Conservation (phyloP, 2,329 filamentous ascomycete species). For the Pseudogymnoascus sp. region DNA sequence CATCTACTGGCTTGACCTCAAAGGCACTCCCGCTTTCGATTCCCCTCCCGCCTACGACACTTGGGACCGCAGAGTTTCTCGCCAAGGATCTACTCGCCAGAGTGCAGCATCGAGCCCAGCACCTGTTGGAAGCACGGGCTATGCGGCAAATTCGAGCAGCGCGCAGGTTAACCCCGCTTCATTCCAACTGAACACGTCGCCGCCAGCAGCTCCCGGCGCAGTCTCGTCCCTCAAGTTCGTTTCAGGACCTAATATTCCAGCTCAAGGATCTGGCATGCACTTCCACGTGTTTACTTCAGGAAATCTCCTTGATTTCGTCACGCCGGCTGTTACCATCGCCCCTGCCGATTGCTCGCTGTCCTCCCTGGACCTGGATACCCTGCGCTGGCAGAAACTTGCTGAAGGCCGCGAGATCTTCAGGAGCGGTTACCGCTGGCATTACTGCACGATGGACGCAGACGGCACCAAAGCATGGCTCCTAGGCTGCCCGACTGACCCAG, state of each 20-base stretch:
- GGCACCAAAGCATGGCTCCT: slow-evolving; percentile 95
- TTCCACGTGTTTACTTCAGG: slow-evolving; percentile 94
- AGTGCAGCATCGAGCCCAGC: slow-evolving; percentile 42
- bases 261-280: slow-evolving; percentile 84
- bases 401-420: slow-evolving; percentile 93
- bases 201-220: slow-evolving; percentile 78
- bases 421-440: slow-evolving; percentile 92
- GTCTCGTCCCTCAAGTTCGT: slow-evolving; percentile 89
- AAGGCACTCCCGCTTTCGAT: slow-evolving; percentile 80
- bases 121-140: slow-evolving; percentile 54
- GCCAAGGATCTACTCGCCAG: slow-evolving; percentile 44
- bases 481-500: slow-evolving; percentile 75
- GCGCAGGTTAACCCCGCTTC: slow-evolving; percentile 61
- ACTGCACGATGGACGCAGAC: slow-evolving; percentile 91
- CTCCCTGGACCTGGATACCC: slow-evolving; percentile 74
- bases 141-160: slow-evolving; percentile 62
- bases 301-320: slow-evolving; percentile 87
- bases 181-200: slow-evolving; percentile 63
- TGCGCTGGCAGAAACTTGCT: slow-evolving; percentile 92
- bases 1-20: slow-evolving; percentile 94
- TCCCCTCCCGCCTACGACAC: slow-evolving; percentile 55
- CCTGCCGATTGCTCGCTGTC: slow-evolving; percentile 86
- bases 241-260: slow-evolving; percentile 77
- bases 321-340: slow-evolving; percentile 80
- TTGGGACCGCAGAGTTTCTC: slow-evolving; percentile 31